A percentile compares a stretch with the other conserved stretches of the same genome.
These are phyloP conservation scores for Ceriops decandra DNA, from an alignment of 345 rosid species.

Conservation along the genomic window DNA sequence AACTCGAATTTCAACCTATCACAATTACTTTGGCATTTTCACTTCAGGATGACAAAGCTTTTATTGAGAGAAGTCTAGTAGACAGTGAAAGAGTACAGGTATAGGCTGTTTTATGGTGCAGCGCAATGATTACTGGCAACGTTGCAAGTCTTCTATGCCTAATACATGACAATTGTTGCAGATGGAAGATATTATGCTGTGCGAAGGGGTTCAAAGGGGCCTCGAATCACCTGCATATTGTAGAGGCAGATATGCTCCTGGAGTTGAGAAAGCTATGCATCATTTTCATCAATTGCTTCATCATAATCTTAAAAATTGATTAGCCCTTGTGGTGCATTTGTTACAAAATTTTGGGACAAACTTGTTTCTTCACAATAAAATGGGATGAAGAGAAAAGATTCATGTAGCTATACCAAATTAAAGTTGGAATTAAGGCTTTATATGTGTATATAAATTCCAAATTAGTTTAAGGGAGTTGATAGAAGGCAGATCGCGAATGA, in stretches of 20 bases:
- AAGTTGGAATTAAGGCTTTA: no score
- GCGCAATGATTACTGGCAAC: conserved; percentile 36
- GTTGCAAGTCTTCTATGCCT: neutral
- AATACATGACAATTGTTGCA: conserved; percentile 24
- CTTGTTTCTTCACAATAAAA: no score
- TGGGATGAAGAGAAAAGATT: no score
- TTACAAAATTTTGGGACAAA: neutral
- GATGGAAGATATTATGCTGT: conserved; percentile 69
- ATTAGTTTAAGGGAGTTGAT: no score
- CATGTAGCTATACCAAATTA: no score
- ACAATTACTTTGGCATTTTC: neutral
- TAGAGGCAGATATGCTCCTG: conserved; percentile 68
- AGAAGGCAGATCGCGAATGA: no score
- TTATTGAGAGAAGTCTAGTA: conserved; percentile 54
- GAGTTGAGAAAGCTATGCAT: conserved; percentile 67
- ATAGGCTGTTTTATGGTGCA: neutral
- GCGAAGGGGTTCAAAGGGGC: conserved; percentile 79
- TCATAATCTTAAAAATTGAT: conserved; percentile 30
- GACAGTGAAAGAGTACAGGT: conserved; percentile 87
- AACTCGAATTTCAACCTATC: neutral
- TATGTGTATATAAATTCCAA: no score
- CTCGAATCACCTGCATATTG: conserved; percentile 65
- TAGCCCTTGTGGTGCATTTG: neutral
- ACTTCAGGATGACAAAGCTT: conserved; percentile 61
- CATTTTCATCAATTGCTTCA: conserved; percentile 64